Evolutionary conservation across 352 stramenopile genomes (phyloP), one percentile per base, ranked within the genome.

Genomic region (Globisporangium paroecandrum): DNA sequence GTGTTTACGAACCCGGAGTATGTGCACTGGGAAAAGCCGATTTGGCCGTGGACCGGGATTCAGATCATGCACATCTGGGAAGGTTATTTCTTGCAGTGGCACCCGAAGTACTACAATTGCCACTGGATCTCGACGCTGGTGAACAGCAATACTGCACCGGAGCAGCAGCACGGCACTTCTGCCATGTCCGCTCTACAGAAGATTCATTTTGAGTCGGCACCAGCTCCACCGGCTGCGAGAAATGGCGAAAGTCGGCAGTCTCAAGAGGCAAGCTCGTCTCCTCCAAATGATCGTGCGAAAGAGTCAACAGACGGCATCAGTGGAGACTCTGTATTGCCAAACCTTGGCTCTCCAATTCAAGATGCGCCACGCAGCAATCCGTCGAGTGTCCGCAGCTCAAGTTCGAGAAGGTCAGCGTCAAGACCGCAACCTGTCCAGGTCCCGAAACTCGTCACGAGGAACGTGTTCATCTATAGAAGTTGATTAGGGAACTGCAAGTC

Each of bases 71-170:
- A 75, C 43, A 55, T 95, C 8, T 95, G 88, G 88, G 85, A 93
- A 7, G 75, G 78, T 41, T 95, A 94, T 59, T 95, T 93, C 59
- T 90, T 95, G 63, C 88, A 95, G 64, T 93, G 83, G 83, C 86
- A 94, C 61, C 84, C 86, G 8, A 91, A 92, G 71, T 94, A 86
- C 70, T 81, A 88, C 69, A 89, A 89, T 38, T 91, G 83, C 62
- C 79, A 85, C 32, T 93, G 85, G 83, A 79, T 84, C 1, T 83
- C 80, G 53, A 89, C 72, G 62, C 79, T 88, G 61, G 60, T 78
- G 12, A 70, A 78, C 41, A 69, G 64, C 3, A 56, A 49, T 32
- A 18, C 7, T 54, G 27, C 24, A 38, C 20, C 65, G 67, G 56
- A 59, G 63, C 25, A 65, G 51, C 25, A 67, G 65, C 59, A 62